Evolutionary conservation across 2,329 filamentous ascomycete genomes (phyloP), one percentile per base, ranked within the genome.

Genomic region (Allantophomopsis cytisporea): DNA sequence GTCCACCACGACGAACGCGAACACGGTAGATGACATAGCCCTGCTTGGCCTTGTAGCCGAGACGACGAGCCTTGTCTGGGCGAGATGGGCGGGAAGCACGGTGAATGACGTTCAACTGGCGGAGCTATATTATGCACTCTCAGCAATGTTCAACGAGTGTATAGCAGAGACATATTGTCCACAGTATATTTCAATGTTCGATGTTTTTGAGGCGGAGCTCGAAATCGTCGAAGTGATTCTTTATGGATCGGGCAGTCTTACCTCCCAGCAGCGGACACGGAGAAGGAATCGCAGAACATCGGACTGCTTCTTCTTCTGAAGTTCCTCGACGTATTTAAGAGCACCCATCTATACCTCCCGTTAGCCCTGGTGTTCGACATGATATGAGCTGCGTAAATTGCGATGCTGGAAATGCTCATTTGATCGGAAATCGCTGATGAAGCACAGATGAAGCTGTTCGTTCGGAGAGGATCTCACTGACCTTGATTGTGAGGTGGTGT

Each of bases 301-400:
- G 69, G 86, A 94, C 83, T 98, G 91, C 87, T 98, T 98, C 86
- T 94, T 95, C 87, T 98, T 96, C 71, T 95, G 87, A 76, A 98
- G 83, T 80, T 98, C 91, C 81, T 98, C 93, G 73, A 98, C 86
- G 77, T 94, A 98, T 76, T 98, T 98, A 71, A 95, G 86, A 76
- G 89, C 89, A 84, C 91, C 91, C 91, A 95, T 95, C 79, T 89
- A 35, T 18, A 28, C 16, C 13, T 10, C 33, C 12, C 3, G 18
- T 39, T 23, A 39, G 38, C 35, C 18, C n/a, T 14, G 7, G 12
- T 36, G n/a, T 6, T 11, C 16, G 7, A 15, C 16, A 34, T 34
- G 4, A 28, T 6, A 10, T 28, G 11, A 12, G 23, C 10, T 28
- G 23, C 23, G 23, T 8, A 34, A 34, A 13, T 34, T 34, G 32